Evolutionary conservation across 2,329 filamentous ascomycete species (phyloP), one percentile per base, ranked within the genome.

Genomic region (Drechslerella coelobrocha): DNA sequence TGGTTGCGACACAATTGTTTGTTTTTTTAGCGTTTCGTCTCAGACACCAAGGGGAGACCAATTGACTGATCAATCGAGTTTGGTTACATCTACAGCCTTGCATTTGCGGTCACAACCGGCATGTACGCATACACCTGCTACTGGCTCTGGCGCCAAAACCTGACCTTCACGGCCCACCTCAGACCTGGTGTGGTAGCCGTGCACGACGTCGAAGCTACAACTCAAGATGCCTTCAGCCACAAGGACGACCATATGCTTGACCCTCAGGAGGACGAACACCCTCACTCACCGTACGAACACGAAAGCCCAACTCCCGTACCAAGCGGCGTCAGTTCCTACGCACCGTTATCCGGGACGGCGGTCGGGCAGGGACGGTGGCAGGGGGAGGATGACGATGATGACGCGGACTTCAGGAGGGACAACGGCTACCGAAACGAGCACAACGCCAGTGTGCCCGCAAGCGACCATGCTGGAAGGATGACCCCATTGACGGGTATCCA

Each of bases 121-220:
- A 75, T 76, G 41, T 74, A 75, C 34, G 73, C 72, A 8, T 76
- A 76, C 56, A 75, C 75, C n/a, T 73, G 72, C 19, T 74, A 73
- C 50, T 76, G 74, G 53, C 75, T 74, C 37, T 73, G 65, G 48
- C 68, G 73, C 12, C 61, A 76, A 53, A 65, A 72, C 19, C 31
- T 72, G 2, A 54, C 68, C 6, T 72, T 65, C 55, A 66, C 60
- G 9, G 39, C 68, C 0, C 68, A 72, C 45, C 55, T 66, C 14
- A 53, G 48, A 45, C 66, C 66, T n/a, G 48, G 41, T 12, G 48
- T 29, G 24, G 19, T 71, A 12, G 48, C 61, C 34, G 43, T 41
- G 24, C 24, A 57, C 43, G 68, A 72, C 29, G 61, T 72, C 26
- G 68, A 72, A 66, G 68, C 68, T 27, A 61, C 61, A 6, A 72